Percentiles rank a stretch among this genome's conserved stretches.
Evolutionary conservation across 169 alveolate genomes (phyloP).

Genomic region (Plasmodium gallinaceum): DNA sequence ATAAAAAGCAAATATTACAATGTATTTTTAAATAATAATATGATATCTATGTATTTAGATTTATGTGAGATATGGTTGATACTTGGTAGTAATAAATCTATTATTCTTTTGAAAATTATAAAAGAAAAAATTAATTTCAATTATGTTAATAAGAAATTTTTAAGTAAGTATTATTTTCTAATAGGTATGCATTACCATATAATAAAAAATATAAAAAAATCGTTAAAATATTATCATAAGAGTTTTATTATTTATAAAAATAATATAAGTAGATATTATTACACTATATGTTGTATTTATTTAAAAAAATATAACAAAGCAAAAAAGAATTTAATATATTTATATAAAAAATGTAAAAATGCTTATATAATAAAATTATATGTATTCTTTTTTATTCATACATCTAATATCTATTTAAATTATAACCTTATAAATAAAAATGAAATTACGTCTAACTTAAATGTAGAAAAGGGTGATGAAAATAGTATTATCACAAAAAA

Average conservation of each 20-base stretch:
- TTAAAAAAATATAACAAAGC: conserved; percentile 65
- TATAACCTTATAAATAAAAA: conserved; percentile 29
- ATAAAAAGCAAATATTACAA: neutral
- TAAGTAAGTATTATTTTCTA: conserved; percentile 57
- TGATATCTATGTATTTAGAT: conserved; percentile 59
- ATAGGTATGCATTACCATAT: conserved; percentile 71
- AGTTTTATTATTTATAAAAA: conserved; percentile 42
- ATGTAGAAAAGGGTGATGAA: neutral
- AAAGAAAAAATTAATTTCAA: conserved; percentile 55
- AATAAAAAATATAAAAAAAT: conserved; percentile 33
- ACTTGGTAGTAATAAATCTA: conserved; percentile 28
- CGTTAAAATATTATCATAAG: conserved; percentile 48
- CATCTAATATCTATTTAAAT: conserved; percentile 54
- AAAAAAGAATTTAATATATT: conserved; percentile 24
- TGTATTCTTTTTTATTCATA: conserved; percentile 43
- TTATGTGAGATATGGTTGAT: conserved; percentile 72
- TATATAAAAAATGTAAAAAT: conserved; percentile 39
- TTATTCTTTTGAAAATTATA: conserved; percentile 41
- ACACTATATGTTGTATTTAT: conserved; percentile 31
- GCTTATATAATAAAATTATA: conserved; percentile 57
- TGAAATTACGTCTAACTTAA: neutral
- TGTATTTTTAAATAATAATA: conserved; percentile 19
- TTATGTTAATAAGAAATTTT: conserved; percentile 39
- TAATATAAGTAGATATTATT: conserved; percentile 35
- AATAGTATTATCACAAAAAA: neutral